Evolutionary conservation across 768 basidiomycete species (phyloP), one percentile per base, ranked within the genome.

Genomic region (Suillus bovinus): DNA sequence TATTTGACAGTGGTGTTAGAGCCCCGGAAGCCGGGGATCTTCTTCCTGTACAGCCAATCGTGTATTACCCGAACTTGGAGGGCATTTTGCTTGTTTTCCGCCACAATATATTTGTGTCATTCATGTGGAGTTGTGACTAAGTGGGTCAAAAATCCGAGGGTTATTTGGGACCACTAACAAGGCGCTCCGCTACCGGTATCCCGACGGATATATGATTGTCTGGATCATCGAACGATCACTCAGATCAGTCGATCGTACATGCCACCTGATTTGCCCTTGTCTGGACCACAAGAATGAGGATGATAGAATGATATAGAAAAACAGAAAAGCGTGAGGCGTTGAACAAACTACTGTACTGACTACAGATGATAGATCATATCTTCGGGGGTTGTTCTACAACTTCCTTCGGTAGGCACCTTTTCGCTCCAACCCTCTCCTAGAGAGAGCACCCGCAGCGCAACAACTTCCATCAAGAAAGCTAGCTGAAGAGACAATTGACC

Each of bases 361-460:
- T 62, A 68, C 62, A 61, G 47, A 65, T 66, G 61, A 64, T 65
- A 66, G 65, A 69, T 67, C 62, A 63, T 71, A 71, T 73, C 74
- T 68, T 72, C 63, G 62, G 64, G 63, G 67, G 64, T 63, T 61
- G 67, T 71, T 69, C 68, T 66, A 68, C 63, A 67, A 63, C 62
- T 64, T 67, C 63, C 62, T 61, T 68, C 56, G 64, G 57, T 61
- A 65, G 59, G 61, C 72, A 64, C 34, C 63, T 64, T 75, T 59
- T 39, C 66, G 70, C 67, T 71, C 74, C 75, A 64, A 70, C 70
- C 73, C 73, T 61, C 72, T 72, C 44, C 69, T 69, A 60, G 72
- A 69, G 71, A 59, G 67, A 71, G 71, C 68, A 71, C 74, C 72
- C 72, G 61, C 36, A 36, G 59, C 63, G 64, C 65, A 63, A 67